phyloP scores from a whole-genome alignment of 1,284 basidiomycete species.

The Limonomyces culmigenus region DNA sequence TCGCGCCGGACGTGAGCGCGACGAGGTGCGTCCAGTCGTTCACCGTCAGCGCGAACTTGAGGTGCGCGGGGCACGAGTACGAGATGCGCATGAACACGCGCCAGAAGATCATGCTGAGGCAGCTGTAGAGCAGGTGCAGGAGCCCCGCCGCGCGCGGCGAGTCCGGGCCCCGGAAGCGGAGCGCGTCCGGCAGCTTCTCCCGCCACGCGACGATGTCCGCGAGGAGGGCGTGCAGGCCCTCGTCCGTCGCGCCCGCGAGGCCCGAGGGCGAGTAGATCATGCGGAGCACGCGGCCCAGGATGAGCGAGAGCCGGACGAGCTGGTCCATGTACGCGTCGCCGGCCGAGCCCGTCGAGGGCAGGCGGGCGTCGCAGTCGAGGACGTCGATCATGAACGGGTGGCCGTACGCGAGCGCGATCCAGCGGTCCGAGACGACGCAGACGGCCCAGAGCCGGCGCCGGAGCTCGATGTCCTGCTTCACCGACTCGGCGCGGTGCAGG shows the following conservation, averaged over 20 bases:
- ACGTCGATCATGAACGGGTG: slow-evolving; percentile 88
- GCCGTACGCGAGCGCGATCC: slow-evolving; percentile 65
- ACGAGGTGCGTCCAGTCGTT: slow-evolving; percentile 69
- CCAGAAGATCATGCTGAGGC: slow-evolving; percentile 83
- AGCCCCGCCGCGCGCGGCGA: slow-evolving; percentile 51
- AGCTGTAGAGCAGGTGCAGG: slow-evolving; percentile 74
- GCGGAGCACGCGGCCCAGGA: slow-evolving; percentile 79
- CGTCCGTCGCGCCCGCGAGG: slow-evolving; percentile 66
- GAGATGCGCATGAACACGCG: slow-evolving; percentile 91
- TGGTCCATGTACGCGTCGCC: slow-evolving; percentile 69
- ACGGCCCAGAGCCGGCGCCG: slow-evolving; percentile 79
- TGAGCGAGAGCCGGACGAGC: slow-evolving; percentile 73
- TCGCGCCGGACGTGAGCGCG: slow-evolving; percentile 55
- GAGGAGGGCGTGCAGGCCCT: slow-evolving; percentile 51
- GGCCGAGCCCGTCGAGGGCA: slow-evolving; percentile 64
- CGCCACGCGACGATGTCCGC: slow-evolving; percentile 70
- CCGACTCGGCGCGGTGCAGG: slow-evolving; percentile 72
- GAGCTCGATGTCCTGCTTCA: slow-evolving; percentile 66
- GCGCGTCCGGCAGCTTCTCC: slow-evolving; percentile 50
- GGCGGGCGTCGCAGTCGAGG: slow-evolving; percentile 80
- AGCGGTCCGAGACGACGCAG: slow-evolving; percentile 83
- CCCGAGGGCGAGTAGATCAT: slow-evolving; percentile 89
- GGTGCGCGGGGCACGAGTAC: slow-evolving; percentile 70
- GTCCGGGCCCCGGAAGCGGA: slow-evolving; percentile 58
- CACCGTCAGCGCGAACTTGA: slow-evolving; percentile 70